Evolutionary conservation across 2,329 filamentous ascomycete genomes (phyloP).

Genomic region (Seiridium cupressi): DNA sequence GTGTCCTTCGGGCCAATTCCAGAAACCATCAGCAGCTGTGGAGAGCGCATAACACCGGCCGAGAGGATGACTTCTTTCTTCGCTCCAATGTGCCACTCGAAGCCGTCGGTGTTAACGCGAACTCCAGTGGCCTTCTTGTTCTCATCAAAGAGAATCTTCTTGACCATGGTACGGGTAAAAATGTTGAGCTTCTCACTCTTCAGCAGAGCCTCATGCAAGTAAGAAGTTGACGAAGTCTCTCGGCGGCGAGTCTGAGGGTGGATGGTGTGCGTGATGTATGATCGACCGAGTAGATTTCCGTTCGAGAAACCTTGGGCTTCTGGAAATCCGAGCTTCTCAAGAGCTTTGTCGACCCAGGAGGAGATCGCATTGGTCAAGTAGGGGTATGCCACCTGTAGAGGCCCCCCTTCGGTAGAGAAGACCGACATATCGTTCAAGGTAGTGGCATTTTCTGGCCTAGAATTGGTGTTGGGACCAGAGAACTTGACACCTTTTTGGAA

Average conservation of each 20-base stretch:
- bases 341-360: not conserved
- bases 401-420: not conserved
- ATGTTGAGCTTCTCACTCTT: not conserved
- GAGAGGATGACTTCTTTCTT: slow-evolving; percentile 32
- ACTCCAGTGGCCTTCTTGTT: slow-evolving; percentile 19
- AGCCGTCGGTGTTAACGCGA: slow-evolving; percentile 12
- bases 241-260: not conserved
- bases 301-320: not conserved
- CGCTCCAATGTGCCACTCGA: slow-evolving; percentile 18
- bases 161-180: not conserved
- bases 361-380: not conserved
- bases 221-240: not conserved
- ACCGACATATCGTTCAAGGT: not conserved
- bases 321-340: not conserved
- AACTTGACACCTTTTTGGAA: not conserved
- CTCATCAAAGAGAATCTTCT: not conserved
- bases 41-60: slow-evolving; percentile 9
- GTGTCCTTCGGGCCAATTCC: slow-evolving; percentile 30
- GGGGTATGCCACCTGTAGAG: too few species aligned
- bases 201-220: not conserved
- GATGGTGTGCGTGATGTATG: not conserved
- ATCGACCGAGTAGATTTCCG: not conserved
- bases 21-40: slow-evolving; percentile 10
- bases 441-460: not conserved
- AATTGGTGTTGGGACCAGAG: not conserved